Base-by-base conservation (phyloP, 352 stramenopile genomes). In the Elongisporangium senticosum region DNA sequence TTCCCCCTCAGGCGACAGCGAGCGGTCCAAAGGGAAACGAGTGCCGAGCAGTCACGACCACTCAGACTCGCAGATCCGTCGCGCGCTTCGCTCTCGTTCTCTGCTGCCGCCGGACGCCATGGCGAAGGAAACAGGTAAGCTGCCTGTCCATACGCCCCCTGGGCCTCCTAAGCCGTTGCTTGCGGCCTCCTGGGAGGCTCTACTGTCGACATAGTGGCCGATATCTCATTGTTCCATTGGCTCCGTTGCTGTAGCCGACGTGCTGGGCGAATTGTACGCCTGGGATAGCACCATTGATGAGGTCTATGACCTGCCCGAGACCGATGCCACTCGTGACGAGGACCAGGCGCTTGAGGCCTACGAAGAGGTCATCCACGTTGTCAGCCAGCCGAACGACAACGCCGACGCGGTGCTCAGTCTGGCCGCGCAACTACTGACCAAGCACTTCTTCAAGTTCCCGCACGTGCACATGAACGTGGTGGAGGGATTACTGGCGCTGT, bases 391-490 rank as follows among this genome's bases (percentile, higher is more conserved):
- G n/a, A 59, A 62, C 3, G 59, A 78, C 24, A 58, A 68, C 19
- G 61, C 51, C 28, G 79, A 87, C 61, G 50, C 72, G 0, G 83
- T 86, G 64, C 66, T 90, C 51, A 87, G 75, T 61, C 75, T 89
- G 23, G 80, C 80, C 48, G 80, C 79, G 20, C 81, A 89, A 62
- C 60, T 93, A 39, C 70, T 93, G 17, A 80, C 81, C 57, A 87
- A 87, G 55, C 81, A 93, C 55, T 93, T 91, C 55, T 73, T 76
- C 64, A 79, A 82, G 63, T 91, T 90, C 61, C 79, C 77, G 20
- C 81, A 91, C 66, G 79, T 91, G 43, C 75, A 90, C 53, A 48
- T 83, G 55, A 90, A 91, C 59, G 79, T 93, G 14, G 68, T 91
- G 28, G 69, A 84, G 56, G 74, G 81, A 48, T 51, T 90, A 55